These are phyloP conservation scores for Wallacemonas rigidus DNA, from an alignment of 208 protist species.

Conservation along the genomic window DNA sequence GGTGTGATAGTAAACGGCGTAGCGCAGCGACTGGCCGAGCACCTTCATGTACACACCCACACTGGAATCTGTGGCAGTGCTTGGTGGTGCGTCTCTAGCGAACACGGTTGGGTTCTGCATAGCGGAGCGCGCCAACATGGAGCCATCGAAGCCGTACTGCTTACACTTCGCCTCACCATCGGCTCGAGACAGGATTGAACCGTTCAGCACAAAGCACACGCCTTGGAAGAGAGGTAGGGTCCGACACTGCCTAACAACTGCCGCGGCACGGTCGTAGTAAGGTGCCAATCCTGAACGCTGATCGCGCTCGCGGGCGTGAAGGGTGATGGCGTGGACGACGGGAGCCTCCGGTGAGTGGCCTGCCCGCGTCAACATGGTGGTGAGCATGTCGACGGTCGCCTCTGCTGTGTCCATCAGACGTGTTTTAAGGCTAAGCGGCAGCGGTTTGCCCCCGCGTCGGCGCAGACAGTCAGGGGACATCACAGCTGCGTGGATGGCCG, in stretches of 20 bases:
- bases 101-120: slow-evolving; percentile 94
- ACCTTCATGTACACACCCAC: slow-evolving; percentile 31
- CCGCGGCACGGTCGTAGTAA: slow-evolving; percentile 59
- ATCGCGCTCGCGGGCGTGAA: slow-evolving; percentile 79
- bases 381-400: slow-evolving; percentile 71
- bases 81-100: neutral
- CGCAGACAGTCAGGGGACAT: slow-evolving; percentile 22
- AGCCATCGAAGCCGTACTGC: slow-evolving; percentile 72
- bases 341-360: slow-evolving; percentile 32
- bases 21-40: slow-evolving; percentile 51
- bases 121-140: slow-evolving; percentile 97
- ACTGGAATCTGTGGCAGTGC: neutral
- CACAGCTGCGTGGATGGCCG: slow-evolving; percentile 54
- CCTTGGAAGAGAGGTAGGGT: slow-evolving; percentile 29
- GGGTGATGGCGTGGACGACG: slow-evolving; percentile 78
- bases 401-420: slow-evolving; percentile 55
- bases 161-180: slow-evolving; percentile 45
- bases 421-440: slow-evolving; percentile 80
- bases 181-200: slow-evolving; percentile 46
- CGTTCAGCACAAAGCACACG: slow-evolving; percentile 80
- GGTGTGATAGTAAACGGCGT: slow-evolving; percentile 61
- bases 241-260: slow-evolving; percentile 44
- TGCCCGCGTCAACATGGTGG: slow-evolving; percentile 49
- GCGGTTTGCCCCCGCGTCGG: neutral
- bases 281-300: slow-evolving; percentile 61